These are phyloP conservation scores for Rhodocollybia butyracea DNA, from an alignment of 768 basidiomycete species.

Conservation along the genomic window DNA sequence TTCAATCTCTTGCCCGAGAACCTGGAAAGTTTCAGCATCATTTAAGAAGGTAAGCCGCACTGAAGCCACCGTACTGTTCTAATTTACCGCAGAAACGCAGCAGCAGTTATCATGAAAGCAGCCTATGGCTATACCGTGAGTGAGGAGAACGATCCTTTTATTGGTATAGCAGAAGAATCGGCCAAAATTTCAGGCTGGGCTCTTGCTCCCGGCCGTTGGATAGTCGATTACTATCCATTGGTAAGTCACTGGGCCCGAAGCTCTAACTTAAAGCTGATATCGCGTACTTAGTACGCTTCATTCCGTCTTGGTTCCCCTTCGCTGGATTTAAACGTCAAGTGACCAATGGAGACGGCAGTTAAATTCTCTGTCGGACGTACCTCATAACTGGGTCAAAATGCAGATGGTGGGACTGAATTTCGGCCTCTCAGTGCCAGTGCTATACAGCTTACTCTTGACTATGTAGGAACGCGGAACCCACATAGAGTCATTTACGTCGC, in stretches of 20 bases:
- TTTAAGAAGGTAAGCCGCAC: conserved; percentile 30
- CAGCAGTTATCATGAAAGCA: conserved; percentile 39
- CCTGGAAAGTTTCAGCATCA: conserved; percentile 33
- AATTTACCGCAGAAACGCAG: conserved; percentile 26
- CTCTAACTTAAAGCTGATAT: not conserved
- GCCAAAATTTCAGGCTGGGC: conserved; percentile 39
- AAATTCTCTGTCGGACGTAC: conserved; percentile 32
- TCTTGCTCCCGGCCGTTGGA: conserved; percentile 37
- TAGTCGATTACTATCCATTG: conserved; percentile 41
- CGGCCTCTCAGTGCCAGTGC: not conserved
- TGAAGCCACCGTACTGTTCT: not conserved
- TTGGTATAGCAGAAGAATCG: conserved; percentile 35
- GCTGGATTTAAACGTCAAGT: conserved; percentile 44
- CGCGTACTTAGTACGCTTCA: conserved; percentile 34
- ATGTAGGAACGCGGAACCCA: conserved; percentile 27
- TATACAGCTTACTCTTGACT: not conserved
- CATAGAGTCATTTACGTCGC: conserved; percentile 42
- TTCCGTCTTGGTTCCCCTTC: conserved; percentile 51
- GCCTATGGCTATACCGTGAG: conserved; percentile 38
- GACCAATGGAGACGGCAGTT: conserved; percentile 35
- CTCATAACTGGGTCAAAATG: conserved; percentile 42
- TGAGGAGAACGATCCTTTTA: conserved; percentile 33
- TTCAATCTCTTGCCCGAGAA: conserved; percentile 26
- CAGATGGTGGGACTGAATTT: conserved; percentile 31
- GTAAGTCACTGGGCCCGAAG: conserved; percentile 21